These are phyloP conservation scores for Forsythia viridissima DNA, from an alignment of 257 asterid genomes.

Conservation along the genomic window DNA sequence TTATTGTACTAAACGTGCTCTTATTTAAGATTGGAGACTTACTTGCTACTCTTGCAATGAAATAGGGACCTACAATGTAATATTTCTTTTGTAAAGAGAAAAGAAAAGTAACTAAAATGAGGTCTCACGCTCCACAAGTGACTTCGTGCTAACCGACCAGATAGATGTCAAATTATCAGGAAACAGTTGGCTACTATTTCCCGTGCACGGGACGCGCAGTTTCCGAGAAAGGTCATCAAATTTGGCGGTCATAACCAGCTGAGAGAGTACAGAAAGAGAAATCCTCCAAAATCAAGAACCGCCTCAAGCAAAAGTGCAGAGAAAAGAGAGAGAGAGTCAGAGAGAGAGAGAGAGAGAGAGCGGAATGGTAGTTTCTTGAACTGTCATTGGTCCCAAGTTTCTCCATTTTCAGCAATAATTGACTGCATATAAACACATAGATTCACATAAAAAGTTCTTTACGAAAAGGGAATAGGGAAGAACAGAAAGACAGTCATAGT, in stretches of 20 bases:
- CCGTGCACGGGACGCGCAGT: constrained; percentile 32
- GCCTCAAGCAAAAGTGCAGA: constrained; percentile 27
- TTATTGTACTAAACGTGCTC: too few species aligned
- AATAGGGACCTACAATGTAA: not conserved
- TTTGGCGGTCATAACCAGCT: constrained; percentile 34
- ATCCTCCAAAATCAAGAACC: constrained; percentile 40
- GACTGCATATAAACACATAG: not conserved
- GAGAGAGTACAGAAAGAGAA: not conserved
- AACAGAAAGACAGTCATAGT: constrained; percentile 19
- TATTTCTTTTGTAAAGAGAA: too few species aligned
- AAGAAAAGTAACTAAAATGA: too few species aligned
- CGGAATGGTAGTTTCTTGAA: constrained; percentile 14
- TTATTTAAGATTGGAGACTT: not conserved
- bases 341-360: constrained; percentile 33
- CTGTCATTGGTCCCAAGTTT: constrained; percentile 3
- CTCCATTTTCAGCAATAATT: constrained; percentile 2
- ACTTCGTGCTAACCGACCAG: too few species aligned
- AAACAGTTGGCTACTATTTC: constrained; percentile 12
- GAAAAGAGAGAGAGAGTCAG: constrained; percentile 31
- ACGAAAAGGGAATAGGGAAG: not conserved
- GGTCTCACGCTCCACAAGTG: not conserved
- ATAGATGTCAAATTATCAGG: not conserved
- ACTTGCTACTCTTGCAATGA: not conserved
- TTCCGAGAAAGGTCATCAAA: constrained; percentile 4
- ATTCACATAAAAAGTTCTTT: constrained; percentile 2